Conservation (phyloP, 129 eudicot genomes). For the Arctium minus region DNA sequence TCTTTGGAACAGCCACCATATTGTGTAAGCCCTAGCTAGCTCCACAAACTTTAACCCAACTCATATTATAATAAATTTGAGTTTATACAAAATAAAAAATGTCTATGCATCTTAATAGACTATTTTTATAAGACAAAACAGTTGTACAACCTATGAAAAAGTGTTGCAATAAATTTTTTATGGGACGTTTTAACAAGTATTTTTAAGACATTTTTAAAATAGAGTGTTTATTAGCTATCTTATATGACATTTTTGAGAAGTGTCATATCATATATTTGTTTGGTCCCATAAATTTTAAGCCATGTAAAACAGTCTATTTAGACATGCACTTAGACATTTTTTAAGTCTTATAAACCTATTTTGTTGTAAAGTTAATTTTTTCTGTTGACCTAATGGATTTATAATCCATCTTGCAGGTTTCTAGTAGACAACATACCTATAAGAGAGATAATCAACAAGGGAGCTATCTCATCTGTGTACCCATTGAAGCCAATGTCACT, state of each 20-base stretch:
- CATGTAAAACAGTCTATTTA: no score
- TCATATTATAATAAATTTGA: no score
- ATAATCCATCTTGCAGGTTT: conserved; percentile 43
- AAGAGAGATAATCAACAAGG: conserved; percentile 41
- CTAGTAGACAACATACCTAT: conserved; percentile 38
- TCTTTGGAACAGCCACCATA: conserved; percentile 87
- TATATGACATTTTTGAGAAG: no score
- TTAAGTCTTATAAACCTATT: not conserved
- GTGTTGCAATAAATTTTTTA: no score
- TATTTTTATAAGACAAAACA: no score
- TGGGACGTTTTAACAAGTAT: no score
- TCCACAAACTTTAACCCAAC: not conserved
- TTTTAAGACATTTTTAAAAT: no score
- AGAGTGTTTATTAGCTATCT: no score
- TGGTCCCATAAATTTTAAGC: not conserved
- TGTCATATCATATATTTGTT: no score
- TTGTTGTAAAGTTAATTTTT: not conserved
- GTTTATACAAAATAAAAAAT: no score
- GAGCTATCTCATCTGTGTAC: conserved; percentile 41
- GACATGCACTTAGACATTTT: not conserved
- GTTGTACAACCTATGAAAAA: no score
- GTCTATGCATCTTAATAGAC: no score
- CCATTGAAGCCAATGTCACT: conserved; percentile 71
- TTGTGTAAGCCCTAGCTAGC: conserved; percentile 51
- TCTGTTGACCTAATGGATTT: not conserved